Conservation (phyloP, 2,329 filamentous ascomycete genomes). For the Clonostachys solani region DNA sequence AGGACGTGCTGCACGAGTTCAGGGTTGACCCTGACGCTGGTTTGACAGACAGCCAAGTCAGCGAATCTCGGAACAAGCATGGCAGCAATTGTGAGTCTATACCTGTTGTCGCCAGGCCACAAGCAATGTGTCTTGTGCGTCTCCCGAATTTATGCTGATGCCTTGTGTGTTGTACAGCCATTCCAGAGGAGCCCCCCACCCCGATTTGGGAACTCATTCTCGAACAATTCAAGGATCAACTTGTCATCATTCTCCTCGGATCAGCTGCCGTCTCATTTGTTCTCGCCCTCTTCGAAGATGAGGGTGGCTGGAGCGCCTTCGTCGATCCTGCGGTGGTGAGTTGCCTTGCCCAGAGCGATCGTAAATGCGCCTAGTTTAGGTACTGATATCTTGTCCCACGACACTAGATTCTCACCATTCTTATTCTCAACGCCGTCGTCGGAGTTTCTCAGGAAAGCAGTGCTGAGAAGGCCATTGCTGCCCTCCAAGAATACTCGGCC, state of each 20-base stretch:
- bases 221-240: constrained; percentile 98
- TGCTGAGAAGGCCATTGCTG: constrained; percentile 96
- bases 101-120: too few relatives aligned
- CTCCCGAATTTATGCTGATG: too few relatives aligned
- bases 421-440: constrained; percentile 94
- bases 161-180: constrained; percentile 32
- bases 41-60: constrained; percentile 55
- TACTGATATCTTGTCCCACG: neutral
- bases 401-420: constrained; percentile 83
- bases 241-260: constrained; percentile 89
- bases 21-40: constrained; percentile 50
- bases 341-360: neutral
- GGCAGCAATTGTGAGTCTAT: constrained; percentile 59
- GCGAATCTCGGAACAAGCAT: constrained; percentile 49
- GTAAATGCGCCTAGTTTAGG: neutral
- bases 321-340: constrained; percentile 92
- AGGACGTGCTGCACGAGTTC: constrained; percentile 56
- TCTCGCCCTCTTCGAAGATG: constrained; percentile 87
- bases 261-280: constrained; percentile 93
- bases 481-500: constrained; percentile 96
- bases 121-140: too few relatives aligned
- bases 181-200: constrained; percentile 86
- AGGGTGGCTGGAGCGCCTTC: constrained; percentile 93
- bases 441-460: constrained; percentile 98
- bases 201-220: constrained; percentile 94